phyloP scores from a whole-genome alignment of 2,329 filamentous ascomycete species.

The Emmonsia crescens region DNA sequence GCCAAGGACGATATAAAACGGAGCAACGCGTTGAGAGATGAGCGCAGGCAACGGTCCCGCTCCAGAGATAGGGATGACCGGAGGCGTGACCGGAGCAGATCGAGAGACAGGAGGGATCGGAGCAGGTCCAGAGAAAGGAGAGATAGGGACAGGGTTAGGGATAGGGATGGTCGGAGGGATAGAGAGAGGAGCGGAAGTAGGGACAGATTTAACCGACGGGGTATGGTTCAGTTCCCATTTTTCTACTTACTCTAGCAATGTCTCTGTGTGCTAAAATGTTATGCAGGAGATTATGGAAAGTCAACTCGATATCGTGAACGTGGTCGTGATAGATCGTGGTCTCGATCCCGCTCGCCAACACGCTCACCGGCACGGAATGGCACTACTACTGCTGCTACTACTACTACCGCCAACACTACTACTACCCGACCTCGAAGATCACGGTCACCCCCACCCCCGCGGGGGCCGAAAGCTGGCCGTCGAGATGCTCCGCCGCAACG shows the following conservation, averaged over 20 bases:
- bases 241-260: conserved; percentile 1
- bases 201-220: conserved; percentile 27
- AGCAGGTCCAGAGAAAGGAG: conserved; percentile 31
- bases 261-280: neutral
- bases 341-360: conserved; percentile 24
- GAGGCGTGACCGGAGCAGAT: conserved; percentile 34
- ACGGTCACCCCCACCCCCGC: conserved; percentile 21
- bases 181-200: conserved; percentile 26
- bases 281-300: conserved; percentile 15
- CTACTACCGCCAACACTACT: neutral
- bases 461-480: conserved; percentile 24
- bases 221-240: conserved; percentile 19
- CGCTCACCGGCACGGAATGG: conserved; percentile 25
- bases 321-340: conserved; percentile 16
- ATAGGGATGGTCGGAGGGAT: conserved; percentile 23
- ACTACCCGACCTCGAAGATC: neutral
- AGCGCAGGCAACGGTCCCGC: conserved; percentile 31
- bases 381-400: conserved; percentile 3
- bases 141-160: conserved; percentile 27
- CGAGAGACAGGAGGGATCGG: conserved; percentile 27
- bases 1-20: conserved; percentile 28
- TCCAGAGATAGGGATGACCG: conserved; percentile 30
- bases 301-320: conserved; percentile 26
- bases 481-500: conserved; percentile 10
- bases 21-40: conserved; percentile 25